Evolutionary conservation across 2,329 filamentous ascomycete species (phyloP).

Genomic region (Nothophoma quercina): DNA sequence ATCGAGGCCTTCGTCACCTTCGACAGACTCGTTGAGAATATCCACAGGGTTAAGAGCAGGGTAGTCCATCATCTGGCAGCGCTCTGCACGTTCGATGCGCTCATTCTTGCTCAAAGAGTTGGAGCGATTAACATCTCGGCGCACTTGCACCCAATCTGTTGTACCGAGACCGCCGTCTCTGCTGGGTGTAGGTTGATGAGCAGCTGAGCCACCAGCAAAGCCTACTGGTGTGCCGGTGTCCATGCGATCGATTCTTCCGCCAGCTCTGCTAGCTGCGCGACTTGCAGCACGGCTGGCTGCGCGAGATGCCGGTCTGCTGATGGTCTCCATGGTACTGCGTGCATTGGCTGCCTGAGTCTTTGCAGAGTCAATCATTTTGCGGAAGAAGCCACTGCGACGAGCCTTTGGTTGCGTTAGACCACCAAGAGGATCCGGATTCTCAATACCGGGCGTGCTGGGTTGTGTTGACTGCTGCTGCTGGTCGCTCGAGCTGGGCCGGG

Average conservation of each 20-base stretch:
- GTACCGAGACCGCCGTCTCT: conserved; percentile 74
- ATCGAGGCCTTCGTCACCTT: conserved; percentile 89
- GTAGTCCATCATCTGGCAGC: conserved; percentile 94
- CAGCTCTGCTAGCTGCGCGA: conserved; percentile 47
- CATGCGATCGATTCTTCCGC: conserved; percentile 31
- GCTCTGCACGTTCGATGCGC: conserved; percentile 80
- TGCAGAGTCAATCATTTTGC: conserved; percentile 91
- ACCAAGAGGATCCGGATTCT: conserved; percentile 74
- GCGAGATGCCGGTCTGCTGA: conserved; percentile 53
- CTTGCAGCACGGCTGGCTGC: conserved; percentile 50
- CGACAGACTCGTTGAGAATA: conserved; percentile 80
- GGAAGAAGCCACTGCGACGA: conserved; percentile 86
- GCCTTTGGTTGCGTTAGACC: conserved; percentile 80
- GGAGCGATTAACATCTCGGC: conserved; percentile 92
- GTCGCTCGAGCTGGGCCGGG: conserved; percentile 61
- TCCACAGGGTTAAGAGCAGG: conserved; percentile 89
- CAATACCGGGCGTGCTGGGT: conserved; percentile 66
- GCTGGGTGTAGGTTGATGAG: conserved; percentile 53
- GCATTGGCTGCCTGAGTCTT: conserved; percentile 93
- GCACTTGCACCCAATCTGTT: conserved; percentile 96
- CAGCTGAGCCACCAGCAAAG: conserved; percentile 60
- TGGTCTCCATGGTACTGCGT: conserved; percentile 76
- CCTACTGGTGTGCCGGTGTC: conserved; percentile 57
- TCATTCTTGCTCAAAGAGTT: conserved; percentile 93
- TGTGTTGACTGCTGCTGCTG: conserved; percentile 40